A percentile compares a stretch with the other conserved stretches of the same genome.
These are phyloP conservation scores for Cladosporium sp. DNA, from an alignment of 2,329 filamentous ascomycete species.

Conservation along the genomic window DNA sequence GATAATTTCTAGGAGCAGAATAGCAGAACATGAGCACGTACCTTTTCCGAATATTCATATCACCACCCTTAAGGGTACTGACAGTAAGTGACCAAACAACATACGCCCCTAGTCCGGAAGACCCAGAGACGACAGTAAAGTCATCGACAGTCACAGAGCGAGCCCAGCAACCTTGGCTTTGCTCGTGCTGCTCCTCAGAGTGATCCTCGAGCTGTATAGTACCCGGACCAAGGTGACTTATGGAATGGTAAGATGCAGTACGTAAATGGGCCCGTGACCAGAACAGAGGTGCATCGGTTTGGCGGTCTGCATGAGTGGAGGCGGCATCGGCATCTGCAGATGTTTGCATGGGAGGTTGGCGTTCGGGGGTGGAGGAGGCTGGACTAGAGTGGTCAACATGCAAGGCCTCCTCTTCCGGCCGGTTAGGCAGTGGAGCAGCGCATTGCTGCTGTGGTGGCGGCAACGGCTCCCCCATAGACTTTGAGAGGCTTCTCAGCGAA, in stretches of 20 bases:
- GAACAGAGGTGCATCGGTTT: slow-evolving; percentile 45
- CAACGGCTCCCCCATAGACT: slow-evolving; percentile 17
- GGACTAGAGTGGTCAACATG: background rate
- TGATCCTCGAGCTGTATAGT: slow-evolving; percentile 65
- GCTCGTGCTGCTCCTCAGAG: slow-evolving; percentile 59
- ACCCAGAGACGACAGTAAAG: slow-evolving; percentile 61
- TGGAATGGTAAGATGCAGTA: slow-evolving; percentile 36
- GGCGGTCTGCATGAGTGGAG: slow-evolving; percentile 2
- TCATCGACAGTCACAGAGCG: slow-evolving; percentile 62
- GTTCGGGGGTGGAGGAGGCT: background rate
- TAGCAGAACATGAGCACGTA: slow-evolving; percentile 29
- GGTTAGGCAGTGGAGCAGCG: slow-evolving; percentile 11
- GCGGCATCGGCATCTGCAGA: slow-evolving; percentile 7
- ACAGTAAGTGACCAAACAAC: slow-evolving; percentile 92
- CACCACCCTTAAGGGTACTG: slow-evolving; percentile 70
- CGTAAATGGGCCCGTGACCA: slow-evolving; percentile 41
- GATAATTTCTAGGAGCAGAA: background rate
- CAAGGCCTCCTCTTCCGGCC: slow-evolving; percentile 10
- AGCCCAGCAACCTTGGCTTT: slow-evolving; percentile 62
- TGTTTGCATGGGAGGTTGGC: background rate
- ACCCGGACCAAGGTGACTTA: slow-evolving; percentile 37
- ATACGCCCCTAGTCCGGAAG: slow-evolving; percentile 73
- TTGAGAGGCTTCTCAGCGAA: slow-evolving; percentile 7
- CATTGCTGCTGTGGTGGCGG: slow-evolving; percentile 16
- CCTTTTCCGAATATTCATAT: slow-evolving; percentile 50